A percentile compares a stretch with the other conserved stretches of the same genome.
phyloP scores from a whole-genome alignment of 2,329 filamentous ascomycete genomes.

The Phyllosticta paracitricarpa region DNA sequence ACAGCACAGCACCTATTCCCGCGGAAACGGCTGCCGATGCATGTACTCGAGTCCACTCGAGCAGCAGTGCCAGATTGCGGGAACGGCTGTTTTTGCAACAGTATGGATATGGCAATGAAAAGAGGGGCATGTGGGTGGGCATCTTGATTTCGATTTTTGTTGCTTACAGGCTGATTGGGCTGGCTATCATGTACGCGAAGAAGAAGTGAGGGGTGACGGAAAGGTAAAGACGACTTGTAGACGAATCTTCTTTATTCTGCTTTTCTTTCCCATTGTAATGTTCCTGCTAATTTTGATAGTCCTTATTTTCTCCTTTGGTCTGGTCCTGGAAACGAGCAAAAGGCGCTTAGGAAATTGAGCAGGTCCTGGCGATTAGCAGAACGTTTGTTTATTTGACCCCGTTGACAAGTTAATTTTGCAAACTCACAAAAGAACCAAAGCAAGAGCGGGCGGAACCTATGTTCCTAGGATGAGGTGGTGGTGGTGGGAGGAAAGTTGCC shows the following conservation, averaged over 20 bases:
- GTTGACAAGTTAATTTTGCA: not conserved
- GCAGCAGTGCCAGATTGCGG: conserved; percentile 58
- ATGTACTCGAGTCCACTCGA: conserved; percentile 58
- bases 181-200: conserved; percentile 45
- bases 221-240: not conserved
- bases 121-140: conserved; percentile 60
- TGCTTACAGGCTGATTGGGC: conserved; percentile 61
- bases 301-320: not conserved
- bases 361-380: not conserved
- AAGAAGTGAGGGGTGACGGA: conserved; percentile 13
- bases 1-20: conserved; percentile 56
- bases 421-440: not conserved
- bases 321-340: not conserved
- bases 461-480: no score
- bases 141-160: conserved; percentile 68
- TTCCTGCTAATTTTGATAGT: not conserved
- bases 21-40: conserved; percentile 52
- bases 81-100: conserved; percentile 57
- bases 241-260: not conserved
- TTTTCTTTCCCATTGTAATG: not conserved
- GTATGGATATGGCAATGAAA: conserved; percentile 58
- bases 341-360: not conserved
- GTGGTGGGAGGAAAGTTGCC: no score
- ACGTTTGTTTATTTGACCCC: not conserved
- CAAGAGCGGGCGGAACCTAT: not conserved